Percentiles rank a stretch among this genome's conserved stretches.
Evolutionary conservation across 371 early-diverging fungal species (phyloP).

Genomic region (Circinella minor): DNA sequence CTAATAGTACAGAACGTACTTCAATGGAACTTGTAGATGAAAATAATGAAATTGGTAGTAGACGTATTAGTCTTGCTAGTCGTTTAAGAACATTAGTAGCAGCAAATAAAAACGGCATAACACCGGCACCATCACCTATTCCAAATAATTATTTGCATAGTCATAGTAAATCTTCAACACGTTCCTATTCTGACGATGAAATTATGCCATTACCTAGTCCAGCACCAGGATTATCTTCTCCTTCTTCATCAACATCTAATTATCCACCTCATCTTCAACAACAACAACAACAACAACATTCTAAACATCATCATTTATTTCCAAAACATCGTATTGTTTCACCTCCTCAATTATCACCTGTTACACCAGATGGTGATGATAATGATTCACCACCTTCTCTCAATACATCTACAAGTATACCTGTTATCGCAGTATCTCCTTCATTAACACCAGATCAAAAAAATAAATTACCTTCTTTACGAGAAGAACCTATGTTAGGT

Average conservation of each 20-base stretch:
- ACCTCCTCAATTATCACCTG: slow-evolving; percentile 18
- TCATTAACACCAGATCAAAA: slow-evolving; percentile 30
- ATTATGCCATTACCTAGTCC: slow-evolving; percentile 45
- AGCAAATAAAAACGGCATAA: slow-evolving; percentile 30
- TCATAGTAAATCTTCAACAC: slow-evolving; percentile 7
- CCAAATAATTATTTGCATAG: slow-evolving; percentile 29
- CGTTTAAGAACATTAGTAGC: slow-evolving; percentile 39
- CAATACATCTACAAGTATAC: slow-evolving; percentile 25
- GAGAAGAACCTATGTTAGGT: slow-evolving; percentile 42
- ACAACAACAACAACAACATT: neutral
- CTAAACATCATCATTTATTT: slow-evolving; percentile 18
- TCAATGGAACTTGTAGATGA: neutral
- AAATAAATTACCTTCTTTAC: slow-evolving; percentile 36
- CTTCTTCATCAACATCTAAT: neutral
- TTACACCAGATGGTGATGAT: slow-evolving; percentile 21
- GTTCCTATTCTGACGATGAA: slow-evolving; percentile 31
- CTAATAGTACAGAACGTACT: neutral
- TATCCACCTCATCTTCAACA: no score
- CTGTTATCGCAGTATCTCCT: slow-evolving; percentile 37
- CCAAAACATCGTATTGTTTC: slow-evolving; percentile 17
- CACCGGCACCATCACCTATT: slow-evolving; percentile 36
- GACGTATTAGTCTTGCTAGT: slow-evolving; percentile 24
- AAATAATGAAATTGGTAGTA: neutral
- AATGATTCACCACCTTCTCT: slow-evolving; percentile 12
- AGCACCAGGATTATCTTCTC: slow-evolving; percentile 20